A percentile compares a stretch with the other conserved stretches of the same genome.
phyloP scores from a whole-genome alignment of 2,329 filamentous ascomycete species.

The Nothophaeocryptopus gaeumannii region DNA sequence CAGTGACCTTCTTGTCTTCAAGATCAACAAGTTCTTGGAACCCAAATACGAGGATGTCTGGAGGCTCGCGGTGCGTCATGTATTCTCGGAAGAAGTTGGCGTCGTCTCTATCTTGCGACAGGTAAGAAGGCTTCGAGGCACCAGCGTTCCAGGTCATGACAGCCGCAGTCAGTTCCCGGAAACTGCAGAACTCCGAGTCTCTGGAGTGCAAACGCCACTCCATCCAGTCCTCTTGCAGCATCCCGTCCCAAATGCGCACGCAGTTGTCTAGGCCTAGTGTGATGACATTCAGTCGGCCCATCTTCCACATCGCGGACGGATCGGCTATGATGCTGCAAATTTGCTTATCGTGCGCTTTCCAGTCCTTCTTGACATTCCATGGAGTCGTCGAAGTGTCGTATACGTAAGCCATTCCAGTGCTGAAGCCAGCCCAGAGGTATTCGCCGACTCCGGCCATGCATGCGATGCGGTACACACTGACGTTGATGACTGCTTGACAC shows the following conservation, averaged over 20 bases:
- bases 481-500: conserved; percentile 75
- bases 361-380: conserved; percentile 91
- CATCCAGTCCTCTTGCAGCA: conserved; percentile 92
- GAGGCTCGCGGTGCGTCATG: conserved; percentile 70
- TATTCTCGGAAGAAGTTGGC: conserved; percentile 77
- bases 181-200: conserved; percentile 79
- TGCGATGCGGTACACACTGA: conserved; percentile 95
- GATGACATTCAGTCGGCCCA: conserved; percentile 79
- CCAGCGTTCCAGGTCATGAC: conserved; percentile 97
- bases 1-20: conserved; percentile 94
- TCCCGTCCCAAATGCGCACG: conserved; percentile 84
- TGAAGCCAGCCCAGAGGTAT: conserved; percentile 89
- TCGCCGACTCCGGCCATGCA: conserved; percentile 76
- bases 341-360: conserved; percentile 81
- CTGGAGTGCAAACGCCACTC: conserved; percentile 81
- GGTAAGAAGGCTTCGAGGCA: conserved; percentile 82
- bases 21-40: conserved; percentile 98
- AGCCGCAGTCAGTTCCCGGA: conserved; percentile 74
- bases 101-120: conserved; percentile 69
- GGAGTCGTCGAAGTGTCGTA: conserved; percentile 82
- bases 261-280: conserved; percentile 85
- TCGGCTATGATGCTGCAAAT: conserved; percentile 77
- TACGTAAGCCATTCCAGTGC: conserved; percentile 87
- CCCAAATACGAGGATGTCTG: conserved; percentile 90
- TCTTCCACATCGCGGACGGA: conserved; percentile 75